Base-by-base conservation (phyloP, 164 flowering plant species). In the Amborella trichopoda region DNA sequence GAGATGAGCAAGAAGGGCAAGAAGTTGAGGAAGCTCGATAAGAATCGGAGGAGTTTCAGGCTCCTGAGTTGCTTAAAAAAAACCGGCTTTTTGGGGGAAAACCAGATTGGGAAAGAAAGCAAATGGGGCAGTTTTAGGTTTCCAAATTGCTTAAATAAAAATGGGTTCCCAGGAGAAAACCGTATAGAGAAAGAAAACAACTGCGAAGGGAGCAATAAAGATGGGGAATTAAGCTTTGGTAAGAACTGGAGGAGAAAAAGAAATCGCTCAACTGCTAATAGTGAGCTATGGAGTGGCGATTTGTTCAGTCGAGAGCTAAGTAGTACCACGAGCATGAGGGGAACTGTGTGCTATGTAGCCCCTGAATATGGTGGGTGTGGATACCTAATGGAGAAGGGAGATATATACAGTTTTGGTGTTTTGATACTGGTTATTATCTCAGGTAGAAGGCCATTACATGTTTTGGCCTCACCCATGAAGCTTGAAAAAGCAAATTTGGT, bases 311-410 rank as follows among this genome's bases (percentile, higher is more conserved):
- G 93, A 14, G 99, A 93, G 63, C 69, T 93, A 23, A 93, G 99
- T 57, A 93, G 99, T 72, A 88, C 94, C 2, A 93, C 99, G 0
- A 93, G 99, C 75, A 83, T 93, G 97, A 75, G 99, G 63, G 99
- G 99, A 3, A 88, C 99, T 4, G 51, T 93, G 33, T 93, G 97
- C 53, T 93, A 93, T 52, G 81, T 85, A 12, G 99, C 99, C 14
- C 99, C 99, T 0, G 99, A 93, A 49, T 85, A 78, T 43, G 86
- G 90, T 33, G 91, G 94, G 1, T 80, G 76, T 33, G 86, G 95
- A 0, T 82, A 67, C 62, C 59, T 93, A 47, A 75, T 85, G 82
- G 99, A 93, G 73, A 93, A 93, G 60, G 80, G 83, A 2, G 99
- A 93, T 51, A 76, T 93, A 5, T 93, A 88, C 77, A 88, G 97